Evolutionary conservation across 331 rosid species (phyloP).

Genomic region (Rhamnella rubrinervis): DNA sequence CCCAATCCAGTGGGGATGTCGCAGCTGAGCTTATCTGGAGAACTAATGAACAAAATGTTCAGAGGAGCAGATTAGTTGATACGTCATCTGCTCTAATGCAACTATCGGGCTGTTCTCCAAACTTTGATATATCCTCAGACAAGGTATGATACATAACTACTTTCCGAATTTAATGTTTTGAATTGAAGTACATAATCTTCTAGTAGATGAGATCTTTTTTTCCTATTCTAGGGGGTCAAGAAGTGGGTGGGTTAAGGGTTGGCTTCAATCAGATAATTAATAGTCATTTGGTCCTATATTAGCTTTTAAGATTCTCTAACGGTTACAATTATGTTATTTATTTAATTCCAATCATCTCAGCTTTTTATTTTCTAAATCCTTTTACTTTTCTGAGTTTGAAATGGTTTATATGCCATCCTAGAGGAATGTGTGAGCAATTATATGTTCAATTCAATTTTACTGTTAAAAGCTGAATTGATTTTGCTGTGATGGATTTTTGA

Average conservation of each 20-base stretch:
- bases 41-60: constrained; percentile 23
- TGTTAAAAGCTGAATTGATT: constrained; percentile 1
- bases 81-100: constrained; percentile 25
- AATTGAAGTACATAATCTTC: background rate
- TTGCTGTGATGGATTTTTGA: background rate
- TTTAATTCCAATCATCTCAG: background rate
- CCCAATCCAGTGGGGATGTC: constrained; percentile 18
- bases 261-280: background rate
- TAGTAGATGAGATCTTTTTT: background rate
- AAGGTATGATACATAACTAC: constrained; percentile 26
- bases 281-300: background rate
- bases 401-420: background rate
- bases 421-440: background rate
- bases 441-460: background rate
- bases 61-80: constrained; percentile 21
- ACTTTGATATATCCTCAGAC: constrained; percentile 17
- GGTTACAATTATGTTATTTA: background rate
- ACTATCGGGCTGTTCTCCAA: constrained; percentile 18
- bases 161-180: too few species aligned
- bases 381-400: background rate
- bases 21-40: constrained; percentile 26
- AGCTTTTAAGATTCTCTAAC: background rate
- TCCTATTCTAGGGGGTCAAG: background rate
- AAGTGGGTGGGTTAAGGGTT: background rate
- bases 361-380: too few species aligned